Percentiles rank a stretch among this genome's conserved stretches.
phyloP scores from a whole-genome alignment of 495 filamentous ascomycete genomes.

The Lasiosphaeris hirsuta region DNA sequence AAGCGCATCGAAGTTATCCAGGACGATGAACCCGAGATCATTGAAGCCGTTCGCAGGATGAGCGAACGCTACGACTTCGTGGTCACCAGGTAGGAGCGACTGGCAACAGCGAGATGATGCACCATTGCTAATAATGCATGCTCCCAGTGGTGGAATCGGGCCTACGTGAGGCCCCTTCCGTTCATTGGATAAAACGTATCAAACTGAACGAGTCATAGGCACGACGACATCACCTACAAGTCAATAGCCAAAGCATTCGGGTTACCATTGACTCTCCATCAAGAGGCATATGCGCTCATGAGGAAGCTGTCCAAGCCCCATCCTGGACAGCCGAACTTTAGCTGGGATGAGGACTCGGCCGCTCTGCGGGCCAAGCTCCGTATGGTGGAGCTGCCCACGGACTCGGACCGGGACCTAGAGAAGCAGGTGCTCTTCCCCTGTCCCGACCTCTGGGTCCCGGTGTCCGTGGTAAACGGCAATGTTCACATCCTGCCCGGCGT shows the following conservation, averaged over 20 bases:
- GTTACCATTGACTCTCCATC: conserved; percentile 71
- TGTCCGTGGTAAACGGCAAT: conserved; percentile 84
- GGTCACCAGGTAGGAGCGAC: conserved; percentile 58
- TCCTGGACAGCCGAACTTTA: conserved; percentile 69
- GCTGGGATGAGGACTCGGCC: conserved; percentile 79
- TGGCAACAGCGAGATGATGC: no score
- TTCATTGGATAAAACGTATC: background rate
- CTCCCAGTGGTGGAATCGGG: conserved; percentile 77
- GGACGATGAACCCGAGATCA: conserved; percentile 86
- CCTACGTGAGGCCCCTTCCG: conserved; percentile 62
- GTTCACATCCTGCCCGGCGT: conserved; percentile 91
- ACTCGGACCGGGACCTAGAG: conserved; percentile 55
- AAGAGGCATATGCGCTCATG: conserved; percentile 75
- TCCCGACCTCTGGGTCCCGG: conserved; percentile 87
- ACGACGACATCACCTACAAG: conserved; percentile 96
- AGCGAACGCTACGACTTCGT: conserved; percentile 87
- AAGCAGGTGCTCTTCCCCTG: conserved; percentile 71
- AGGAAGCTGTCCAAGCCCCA: conserved; percentile 70
- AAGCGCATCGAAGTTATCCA: conserved; percentile 89
- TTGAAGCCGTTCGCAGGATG: conserved; percentile 83
- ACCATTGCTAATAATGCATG: conserved; percentile 5
- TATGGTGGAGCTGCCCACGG: conserved; percentile 84
- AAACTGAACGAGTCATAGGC: conserved; percentile 48
- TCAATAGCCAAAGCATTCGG: conserved; percentile 88
- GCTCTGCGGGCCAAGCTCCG: conserved; percentile 74